Evolutionary conservation across 192 early-diverging fungal species (phyloP), one percentile per base, ranked within the genome.

Genomic region (Umbelopsis vinacea): DNA sequence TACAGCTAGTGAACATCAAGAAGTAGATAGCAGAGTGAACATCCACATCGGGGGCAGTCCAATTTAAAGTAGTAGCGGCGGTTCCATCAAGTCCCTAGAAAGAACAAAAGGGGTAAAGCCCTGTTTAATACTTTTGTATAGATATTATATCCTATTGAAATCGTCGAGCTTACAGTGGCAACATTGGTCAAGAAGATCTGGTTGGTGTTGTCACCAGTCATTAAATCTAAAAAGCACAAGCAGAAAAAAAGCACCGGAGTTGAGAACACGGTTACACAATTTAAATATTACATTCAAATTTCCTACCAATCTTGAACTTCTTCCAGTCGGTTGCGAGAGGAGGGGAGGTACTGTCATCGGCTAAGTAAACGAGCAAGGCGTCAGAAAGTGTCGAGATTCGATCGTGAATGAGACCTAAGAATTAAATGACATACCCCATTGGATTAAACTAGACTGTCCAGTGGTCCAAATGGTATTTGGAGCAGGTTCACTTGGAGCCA

Each of bases 1-100:
- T 72, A 79, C 75, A 70, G 33, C 70, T 71, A 0, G 79, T 74
- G 70, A 81, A 81, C 79, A 76, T 81, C n/a, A 81, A 68, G 47
- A 81, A 81, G 24, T 81, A 81, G 60, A 81, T 77, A 3, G 72
- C 66, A 4, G 79, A 71, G n/a, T 73, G 76, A 11, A 76, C 72
- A 14, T 53, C 23, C 6, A 81, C 79, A 10, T 55, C 47, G 23
- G 79, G 79, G 52, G 70, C 69, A 21, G 54, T 71, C 66, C 72
- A 76, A 3, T 40, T 77, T 21, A 69, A 72, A 1, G 35, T 15
- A 15, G 45, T 66, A 21, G 23, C 14, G 11, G 52, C 45, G 4
- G 46, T 35, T 52, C 53, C 78, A 46, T 79, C 66, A 23, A 74
- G 33, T 45, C 70, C 78, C 73, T 79, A 38, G 0, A 53, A 6